Conservation (phyloP, 768 basidiomycete species). For the Suillus discolor region DNA sequence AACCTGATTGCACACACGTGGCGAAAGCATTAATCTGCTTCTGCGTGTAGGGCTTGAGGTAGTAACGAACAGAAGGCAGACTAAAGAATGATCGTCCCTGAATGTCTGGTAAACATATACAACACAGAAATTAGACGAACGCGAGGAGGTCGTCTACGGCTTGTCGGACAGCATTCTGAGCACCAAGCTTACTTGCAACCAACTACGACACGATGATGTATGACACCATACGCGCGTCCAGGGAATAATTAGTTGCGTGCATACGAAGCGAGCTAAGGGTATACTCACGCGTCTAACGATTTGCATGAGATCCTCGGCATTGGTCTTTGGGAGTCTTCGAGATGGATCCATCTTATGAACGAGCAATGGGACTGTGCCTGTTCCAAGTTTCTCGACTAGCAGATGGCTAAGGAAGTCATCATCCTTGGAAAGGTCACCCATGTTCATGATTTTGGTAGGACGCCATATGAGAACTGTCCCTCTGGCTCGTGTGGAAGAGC, state of each 20-base stretch:
- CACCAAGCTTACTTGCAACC: slow-evolving; percentile 54
- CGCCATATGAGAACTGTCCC: slow-evolving; percentile 58
- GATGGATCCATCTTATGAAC: slow-evolving; percentile 91
- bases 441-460: slow-evolving; percentile 88
- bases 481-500: slow-evolving; percentile 19
- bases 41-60: slow-evolving; percentile 73
- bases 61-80: slow-evolving; percentile 74
- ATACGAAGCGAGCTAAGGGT: slow-evolving; percentile 28
- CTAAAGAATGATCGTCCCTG: slow-evolving; percentile 41
- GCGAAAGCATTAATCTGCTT: slow-evolving; percentile 91
- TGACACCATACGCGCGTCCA: slow-evolving; percentile 26
- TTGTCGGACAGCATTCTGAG: slow-evolving; percentile 62
- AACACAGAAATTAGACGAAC: slow-evolving; percentile 48
- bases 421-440: slow-evolving; percentile 86
- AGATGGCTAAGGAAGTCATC: slow-evolving; percentile 91
- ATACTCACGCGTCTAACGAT: slow-evolving; percentile 76
- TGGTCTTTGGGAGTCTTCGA: slow-evolving; percentile 75
- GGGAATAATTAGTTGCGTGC: slow-evolving; percentile 18
- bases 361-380: slow-evolving; percentile 74
- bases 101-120: slow-evolving; percentile 22
- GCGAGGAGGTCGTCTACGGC: slow-evolving; percentile 78
- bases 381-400: slow-evolving; percentile 87
- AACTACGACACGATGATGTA: slow-evolving; percentile 43
- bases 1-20: slow-evolving; percentile 64
- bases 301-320: slow-evolving; percentile 64